Base-by-base conservation (phyloP, 306 rosid genomes). In the Trifolium pratense region DNA sequence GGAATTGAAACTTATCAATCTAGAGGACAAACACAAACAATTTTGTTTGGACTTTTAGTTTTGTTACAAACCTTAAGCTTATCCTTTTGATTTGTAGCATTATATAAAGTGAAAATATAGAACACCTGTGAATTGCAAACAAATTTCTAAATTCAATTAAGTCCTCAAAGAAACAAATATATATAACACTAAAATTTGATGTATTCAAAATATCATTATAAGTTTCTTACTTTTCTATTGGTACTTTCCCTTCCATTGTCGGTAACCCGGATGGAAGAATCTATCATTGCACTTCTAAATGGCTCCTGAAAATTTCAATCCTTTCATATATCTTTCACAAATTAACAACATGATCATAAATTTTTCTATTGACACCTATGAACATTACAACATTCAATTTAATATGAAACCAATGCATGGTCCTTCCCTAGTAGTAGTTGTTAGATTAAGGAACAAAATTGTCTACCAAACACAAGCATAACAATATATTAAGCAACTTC, bases 171-270 rank as follows among this genome's bases (percentile, higher is more conserved):
- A 64, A 75, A 83, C 52, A 73, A 43, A 66, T 45, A 32, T 16
- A 42, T 52, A 31, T 20, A 48, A 55, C 49, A 55, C 6, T 23
- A 13, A 78, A 76, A 61, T 45, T 64, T 25, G 15, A 53, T 39
- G n/a, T 42, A 16, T 25, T 32, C 31, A 32, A 55, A 40, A 48
- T 46, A 17, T 53, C 55, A 16, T 51, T 36, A 1, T 0, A 66
- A 9, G 21, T 17, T 61, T 75, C 81, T 58, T 93, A 89, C 98
- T 56, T 85, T 89, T 84, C 74, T 86, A 80, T 78, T 73, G 66
- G 85, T 79, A 61, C 83, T 89, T 61, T 88, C 97, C 76, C 91
- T 87, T 81, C 98, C 98, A 70, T 90, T 76, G 79, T 93, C 98
- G 2, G 86, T 80, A 70, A 85, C 93, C 17, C 96, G 88, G 76